phyloP scores from a whole-genome alignment of 495 filamentous ascomycete species.

The Aspergillus ellipticus region DNA sequence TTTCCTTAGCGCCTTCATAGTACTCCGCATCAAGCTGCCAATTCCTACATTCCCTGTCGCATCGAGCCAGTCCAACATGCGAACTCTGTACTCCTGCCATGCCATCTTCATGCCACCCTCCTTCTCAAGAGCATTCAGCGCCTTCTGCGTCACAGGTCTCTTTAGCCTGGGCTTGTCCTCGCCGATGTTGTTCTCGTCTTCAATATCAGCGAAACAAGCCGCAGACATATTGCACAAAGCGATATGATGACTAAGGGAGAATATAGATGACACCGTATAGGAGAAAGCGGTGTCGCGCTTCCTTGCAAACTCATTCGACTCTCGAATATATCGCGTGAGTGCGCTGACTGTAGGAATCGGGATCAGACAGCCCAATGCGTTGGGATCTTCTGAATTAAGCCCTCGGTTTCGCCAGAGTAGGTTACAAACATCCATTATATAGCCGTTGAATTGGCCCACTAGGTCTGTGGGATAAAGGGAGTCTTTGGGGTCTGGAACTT shows the following conservation, averaged over 20 bases:
- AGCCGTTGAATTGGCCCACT: slow-evolving; percentile 74
- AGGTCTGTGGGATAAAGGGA: slow-evolving; percentile 48
- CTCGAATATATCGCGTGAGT: slow-evolving; percentile 47
- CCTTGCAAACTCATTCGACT: slow-evolving; percentile 29
- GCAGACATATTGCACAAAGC: slow-evolving; percentile 63
- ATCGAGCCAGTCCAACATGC: slow-evolving; percentile 71
- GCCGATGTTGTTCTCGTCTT: slow-evolving; percentile 56
- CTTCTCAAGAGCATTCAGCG: slow-evolving; percentile 56
- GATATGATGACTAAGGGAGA: slow-evolving; percentile 67
- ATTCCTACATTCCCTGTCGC: slow-evolving; percentile 62
- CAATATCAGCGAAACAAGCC: slow-evolving; percentile 56
- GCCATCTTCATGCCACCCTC: slow-evolving; percentile 66
- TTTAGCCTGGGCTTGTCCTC: slow-evolving; percentile 54
- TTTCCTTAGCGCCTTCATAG: slow-evolving; percentile 67
- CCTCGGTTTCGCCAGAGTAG: slow-evolving; percentile 77
- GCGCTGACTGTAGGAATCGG: slow-evolving; percentile 41
- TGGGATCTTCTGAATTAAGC: slow-evolving; percentile 62
- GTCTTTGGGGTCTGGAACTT: slow-evolving; percentile 26
- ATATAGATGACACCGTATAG: slow-evolving; percentile 52
- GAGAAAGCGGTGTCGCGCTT: slow-evolving; percentile 40
- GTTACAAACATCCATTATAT: slow-evolving; percentile 88
- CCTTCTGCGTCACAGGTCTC: slow-evolving; percentile 72
- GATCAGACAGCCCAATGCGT: slow-evolving; percentile 70
- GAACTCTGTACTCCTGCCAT: slow-evolving; percentile 72
- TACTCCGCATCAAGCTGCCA: slow-evolving; percentile 72